Evolutionary conservation across 805 yeast genomes (phyloP).

Genomic region (Saccharomycopsis synnaedendra): DNA sequence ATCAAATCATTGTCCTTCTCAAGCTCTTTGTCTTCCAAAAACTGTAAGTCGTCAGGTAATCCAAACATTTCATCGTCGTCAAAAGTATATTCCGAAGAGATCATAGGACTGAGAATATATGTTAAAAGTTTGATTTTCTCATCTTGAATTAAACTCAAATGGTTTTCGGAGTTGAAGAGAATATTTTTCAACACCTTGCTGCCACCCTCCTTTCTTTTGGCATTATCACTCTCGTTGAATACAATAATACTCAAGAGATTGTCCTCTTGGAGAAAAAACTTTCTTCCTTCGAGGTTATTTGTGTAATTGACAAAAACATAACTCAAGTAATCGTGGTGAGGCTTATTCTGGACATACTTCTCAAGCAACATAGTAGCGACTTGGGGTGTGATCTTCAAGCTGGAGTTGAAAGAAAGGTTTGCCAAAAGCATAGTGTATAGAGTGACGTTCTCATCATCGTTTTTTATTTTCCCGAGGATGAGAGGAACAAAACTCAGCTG

Average conservation of each 20-base stretch:
- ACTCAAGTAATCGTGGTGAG: constrained; percentile 72
- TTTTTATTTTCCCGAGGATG: constrained; percentile 38
- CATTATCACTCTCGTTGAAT: constrained; percentile 65
- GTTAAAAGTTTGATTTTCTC: constrained; percentile 66
- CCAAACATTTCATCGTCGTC: constrained; percentile 79
- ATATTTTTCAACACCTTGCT: constrained; percentile 89
- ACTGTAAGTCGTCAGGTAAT: constrained; percentile 81
- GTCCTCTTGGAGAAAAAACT: constrained; percentile 69
- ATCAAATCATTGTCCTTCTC: constrained; percentile 62
- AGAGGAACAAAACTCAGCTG: constrained; percentile 36
- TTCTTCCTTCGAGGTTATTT: constrained; percentile 61
- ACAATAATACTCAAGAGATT: constrained; percentile 68
- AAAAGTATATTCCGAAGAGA: constrained; percentile 59
- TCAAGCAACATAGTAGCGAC: constrained; percentile 79
- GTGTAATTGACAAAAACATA: constrained; percentile 88
- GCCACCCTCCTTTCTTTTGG: constrained; percentile 80
- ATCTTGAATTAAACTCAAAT: constrained; percentile 46
- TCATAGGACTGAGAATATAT: constrained; percentile 69
- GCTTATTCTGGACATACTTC: constrained; percentile 69
- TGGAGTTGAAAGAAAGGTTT: constrained; percentile 61
- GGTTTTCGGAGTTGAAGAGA: constrained; percentile 67
- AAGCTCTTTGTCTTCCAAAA: constrained; percentile 63
- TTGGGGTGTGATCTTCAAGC: constrained; percentile 26
- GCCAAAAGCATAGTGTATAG: constrained; percentile 75
- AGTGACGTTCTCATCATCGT: constrained; percentile 61